Base-by-base conservation (phyloP, 140 eudicot genomes). In the Cichorium intybus region DNA sequence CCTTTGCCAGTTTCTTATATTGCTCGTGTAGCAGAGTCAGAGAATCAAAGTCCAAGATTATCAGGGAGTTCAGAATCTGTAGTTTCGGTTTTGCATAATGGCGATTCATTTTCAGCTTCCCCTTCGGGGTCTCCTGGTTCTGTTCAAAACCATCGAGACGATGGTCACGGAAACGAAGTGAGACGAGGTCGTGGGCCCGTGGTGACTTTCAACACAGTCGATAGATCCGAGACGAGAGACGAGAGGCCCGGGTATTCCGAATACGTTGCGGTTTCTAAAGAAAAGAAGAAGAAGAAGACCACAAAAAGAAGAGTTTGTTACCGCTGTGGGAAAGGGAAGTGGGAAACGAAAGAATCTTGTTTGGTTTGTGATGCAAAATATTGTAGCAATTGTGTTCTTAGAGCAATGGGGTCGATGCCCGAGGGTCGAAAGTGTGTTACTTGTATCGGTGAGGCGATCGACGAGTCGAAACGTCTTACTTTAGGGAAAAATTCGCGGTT, bases 321-420 rank as follows among this genome's bases (percentile, higher is more conserved):
- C 33, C 72, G 98, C 39, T 92, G 98, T 60, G 98, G 98, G 21
- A 92, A 88, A 75, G 96, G 95, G 29, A 92, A 92, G 77, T 92
- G 98, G 98, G 98, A 92, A 54, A 65, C 84, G 7, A 92, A 92
- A 71, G 98, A 92, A 71, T 84, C 87, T 3, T 93, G 99, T 53
- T 60, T 93, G 56, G 99, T 93, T 57, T 93, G 99, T 80, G 95
- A 86, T 84, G 86, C 95, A 4, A 93, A 86, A 59, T 93, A 85
- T 57, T 93, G 99, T 56, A 81, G 95, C 55, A 88, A 73, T 66
- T 93, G 99, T 69, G 99, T 93, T 80, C 99, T 93, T 50, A 74
- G 99, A 68, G 97, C 97, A 23, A 93, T 93, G 99, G 99, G 99
- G 0, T 93, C 99, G 12, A 93, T 93, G 99, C 99, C 99, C 3